A percentile compares a stretch with the other conserved stretches of the same genome.
Evolutionary conservation across 140 eudicot species (phyloP).

Genomic region (Stevia rebaudiana): DNA sequence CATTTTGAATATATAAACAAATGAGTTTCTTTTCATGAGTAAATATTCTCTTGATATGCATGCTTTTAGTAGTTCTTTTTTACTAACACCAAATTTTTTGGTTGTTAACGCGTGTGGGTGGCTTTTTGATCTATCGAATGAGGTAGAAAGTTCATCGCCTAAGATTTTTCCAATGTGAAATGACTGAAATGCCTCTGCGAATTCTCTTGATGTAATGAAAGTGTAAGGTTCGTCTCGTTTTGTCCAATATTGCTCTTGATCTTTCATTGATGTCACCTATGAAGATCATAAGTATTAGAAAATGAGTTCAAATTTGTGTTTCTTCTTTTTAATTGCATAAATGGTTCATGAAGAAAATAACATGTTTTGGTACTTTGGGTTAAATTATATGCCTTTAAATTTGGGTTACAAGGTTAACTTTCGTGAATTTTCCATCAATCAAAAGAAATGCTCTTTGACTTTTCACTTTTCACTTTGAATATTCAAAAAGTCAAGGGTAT

Average conservation of each 20-base stretch:
- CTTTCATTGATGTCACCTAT: slow-evolving; percentile 89
- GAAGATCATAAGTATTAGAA: background rate
- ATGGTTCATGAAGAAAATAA: too few species aligned
- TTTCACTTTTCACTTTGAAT: too few species aligned
- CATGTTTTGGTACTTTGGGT: too few species aligned
- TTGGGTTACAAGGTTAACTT: too few species aligned
- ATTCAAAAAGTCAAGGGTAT: too few species aligned
- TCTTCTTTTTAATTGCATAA: too few species aligned
- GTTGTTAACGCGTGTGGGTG: slow-evolving; percentile 85
- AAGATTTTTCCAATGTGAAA: slow-evolving; percentile 66
- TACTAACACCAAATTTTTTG: slow-evolving; percentile 63
- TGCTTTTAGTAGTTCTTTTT: slow-evolving; percentile 67
- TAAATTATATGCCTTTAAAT: too few species aligned
- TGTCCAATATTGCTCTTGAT: slow-evolving; percentile 84
- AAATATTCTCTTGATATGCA: slow-evolving; percentile 70
- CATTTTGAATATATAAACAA: slow-evolving; percentile 75
- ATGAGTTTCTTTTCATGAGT: slow-evolving; percentile 81
- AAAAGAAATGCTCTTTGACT: too few species aligned
- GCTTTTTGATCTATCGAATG: slow-evolving; percentile 70
- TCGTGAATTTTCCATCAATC: too few species aligned
- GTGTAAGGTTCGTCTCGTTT: slow-evolving; percentile 46
- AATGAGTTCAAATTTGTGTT: background rate
- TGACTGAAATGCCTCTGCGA: slow-evolving; percentile 77
- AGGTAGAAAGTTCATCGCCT: slow-evolving; percentile 72
- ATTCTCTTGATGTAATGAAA: slow-evolving; percentile 58